Evolutionary conservation across 179 eudicot genomes (phyloP).

Genomic region (Silene noctiflora): DNA sequence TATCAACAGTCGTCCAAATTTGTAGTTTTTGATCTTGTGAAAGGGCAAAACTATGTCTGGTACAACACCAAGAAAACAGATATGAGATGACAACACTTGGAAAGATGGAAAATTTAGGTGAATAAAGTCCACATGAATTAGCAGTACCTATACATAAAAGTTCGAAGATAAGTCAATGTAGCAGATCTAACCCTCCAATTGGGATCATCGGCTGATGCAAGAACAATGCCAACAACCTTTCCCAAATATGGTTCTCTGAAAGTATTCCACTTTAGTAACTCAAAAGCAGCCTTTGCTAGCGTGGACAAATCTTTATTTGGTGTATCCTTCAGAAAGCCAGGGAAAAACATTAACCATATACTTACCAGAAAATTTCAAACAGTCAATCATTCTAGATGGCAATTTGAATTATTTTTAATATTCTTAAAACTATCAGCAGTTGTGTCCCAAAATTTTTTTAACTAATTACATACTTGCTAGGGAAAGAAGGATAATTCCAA

Average conservation of each 20-base stretch:
- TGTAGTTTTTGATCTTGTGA: conserved; percentile 56
- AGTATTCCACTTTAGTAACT: conserved; percentile 84
- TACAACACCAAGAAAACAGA: conserved; percentile 13
- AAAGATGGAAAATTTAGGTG: background rate
- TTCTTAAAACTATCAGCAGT: conserved; percentile 1
- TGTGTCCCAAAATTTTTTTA: background rate
- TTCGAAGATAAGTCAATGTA: conserved; percentile 79
- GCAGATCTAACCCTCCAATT: conserved; percentile 99
- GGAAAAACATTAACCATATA: conserved; percentile 10
- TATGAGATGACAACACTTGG: background rate
- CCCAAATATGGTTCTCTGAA: conserved; percentile 64
- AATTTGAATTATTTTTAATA: background rate
- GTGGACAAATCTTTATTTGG: conserved; percentile 91
- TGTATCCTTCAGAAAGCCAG: conserved; percentile 63
- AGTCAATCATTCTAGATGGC: background rate
- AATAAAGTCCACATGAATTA: background rate
- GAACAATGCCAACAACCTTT: conserved; percentile 67
- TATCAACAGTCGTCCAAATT: conserved; percentile 86
- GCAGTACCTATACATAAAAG: conserved; percentile 88
- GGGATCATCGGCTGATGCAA: conserved; percentile 74
- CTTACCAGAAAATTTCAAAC: background rate
- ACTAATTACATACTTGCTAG: background rate
- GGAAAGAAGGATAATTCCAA: background rate
- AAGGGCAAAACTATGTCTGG: conserved; percentile 84
- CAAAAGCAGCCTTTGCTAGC: conserved; percentile 96